These are phyloP conservation scores for Scedosporium dehoogii DNA, from an alignment of 2,329 filamentous ascomycete species.

Conservation along the genomic window DNA sequence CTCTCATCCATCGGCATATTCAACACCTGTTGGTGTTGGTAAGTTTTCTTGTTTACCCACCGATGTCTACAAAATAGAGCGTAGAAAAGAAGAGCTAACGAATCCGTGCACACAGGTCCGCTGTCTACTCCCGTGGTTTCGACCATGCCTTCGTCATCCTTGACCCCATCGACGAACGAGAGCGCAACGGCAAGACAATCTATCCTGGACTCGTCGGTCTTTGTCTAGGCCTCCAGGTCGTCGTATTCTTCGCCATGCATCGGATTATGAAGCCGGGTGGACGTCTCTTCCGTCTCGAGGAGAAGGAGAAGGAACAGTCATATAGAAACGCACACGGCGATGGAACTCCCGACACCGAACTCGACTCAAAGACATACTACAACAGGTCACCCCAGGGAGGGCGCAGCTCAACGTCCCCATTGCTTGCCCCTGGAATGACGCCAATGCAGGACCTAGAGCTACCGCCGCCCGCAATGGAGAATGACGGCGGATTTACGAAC, in stretches of 20 bases:
- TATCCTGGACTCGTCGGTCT: conserved; percentile 9
- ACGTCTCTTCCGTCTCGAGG: conserved; percentile 9
- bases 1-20: too few relatives aligned
- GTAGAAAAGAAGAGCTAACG: too few relatives aligned
- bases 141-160: conserved; percentile 8
- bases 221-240: conserved; percentile 8
- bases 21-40: too few relatives aligned
- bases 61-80: too few relatives aligned
- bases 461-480: not conserved
- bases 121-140: conserved; percentile 5
- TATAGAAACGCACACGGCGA: conserved; percentile 15
- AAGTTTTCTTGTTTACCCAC: too few relatives aligned
- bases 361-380: too few relatives aligned
- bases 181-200: conserved; percentile 6
- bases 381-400: not conserved
- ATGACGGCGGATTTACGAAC: too few relatives aligned
- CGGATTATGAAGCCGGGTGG: conserved; percentile 10
- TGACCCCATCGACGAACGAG: conserved; percentile 7
- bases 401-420: not conserved
- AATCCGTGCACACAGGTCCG: not conserved
- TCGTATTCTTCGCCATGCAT: conserved; percentile 8
- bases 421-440: not conserved
- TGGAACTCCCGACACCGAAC: not conserved
- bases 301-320: conserved; percentile 10
- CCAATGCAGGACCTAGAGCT: not conserved